A percentile compares a stretch with the other conserved stretches of the same genome.
phyloP scores from a whole-genome alignment of 73 alveolate genomes.

The Tetrahymena malaccensis region DNA sequence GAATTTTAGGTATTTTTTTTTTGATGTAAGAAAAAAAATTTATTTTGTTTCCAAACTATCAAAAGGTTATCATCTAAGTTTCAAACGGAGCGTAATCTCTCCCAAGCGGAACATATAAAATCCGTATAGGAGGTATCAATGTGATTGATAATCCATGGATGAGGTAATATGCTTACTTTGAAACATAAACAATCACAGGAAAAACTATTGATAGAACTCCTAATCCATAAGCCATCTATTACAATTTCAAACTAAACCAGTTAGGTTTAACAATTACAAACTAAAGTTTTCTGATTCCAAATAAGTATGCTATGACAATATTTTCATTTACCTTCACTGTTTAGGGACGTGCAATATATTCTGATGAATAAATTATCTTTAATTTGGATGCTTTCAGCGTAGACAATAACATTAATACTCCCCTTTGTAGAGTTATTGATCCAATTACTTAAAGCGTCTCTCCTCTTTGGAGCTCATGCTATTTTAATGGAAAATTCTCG shows the following conservation, averaged over 20 bases:
- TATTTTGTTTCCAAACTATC: not conserved
- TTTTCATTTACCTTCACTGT: not conserved
- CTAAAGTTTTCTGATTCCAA: not conserved
- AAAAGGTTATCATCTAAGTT: not conserved
- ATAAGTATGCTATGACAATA: not conserved
- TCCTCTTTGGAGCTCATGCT: not conserved
- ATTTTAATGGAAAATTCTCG: not conserved
- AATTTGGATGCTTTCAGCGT: not conserved
- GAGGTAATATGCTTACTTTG: not conserved
- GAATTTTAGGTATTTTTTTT: not conserved
- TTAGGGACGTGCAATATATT: not conserved
- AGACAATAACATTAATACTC: not conserved
- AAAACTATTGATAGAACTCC: not conserved
- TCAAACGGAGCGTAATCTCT: not conserved
- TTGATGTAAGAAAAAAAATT: not conserved
- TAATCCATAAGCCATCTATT: not conserved
- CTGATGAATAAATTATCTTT: not conserved
- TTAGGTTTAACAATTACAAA: not conserved
- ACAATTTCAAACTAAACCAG: not conserved
- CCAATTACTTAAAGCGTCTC: not conserved
- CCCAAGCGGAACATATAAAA: not conserved
- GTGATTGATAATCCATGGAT: not conserved
- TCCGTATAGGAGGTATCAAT: not conserved
- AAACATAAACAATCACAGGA: not conserved
- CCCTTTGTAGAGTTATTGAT: not conserved